Evolutionary conservation across 352 stramenopile species (phyloP), one percentile per base, ranked within the genome.

Genomic region (Pythium myriotylum): DNA sequence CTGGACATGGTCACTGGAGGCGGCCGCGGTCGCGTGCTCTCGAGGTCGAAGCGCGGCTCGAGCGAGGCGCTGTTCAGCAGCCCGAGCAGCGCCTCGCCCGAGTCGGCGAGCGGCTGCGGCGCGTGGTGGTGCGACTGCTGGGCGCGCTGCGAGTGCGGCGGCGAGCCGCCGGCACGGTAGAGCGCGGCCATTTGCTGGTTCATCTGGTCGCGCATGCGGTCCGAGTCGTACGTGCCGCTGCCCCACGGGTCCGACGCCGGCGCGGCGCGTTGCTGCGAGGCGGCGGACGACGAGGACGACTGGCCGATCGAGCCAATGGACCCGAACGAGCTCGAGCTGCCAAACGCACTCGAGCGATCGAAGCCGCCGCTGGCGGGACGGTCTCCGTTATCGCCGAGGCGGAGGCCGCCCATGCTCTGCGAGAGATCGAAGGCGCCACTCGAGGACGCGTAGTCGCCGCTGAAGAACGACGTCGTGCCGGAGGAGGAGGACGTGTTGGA

Each of bases 101-200:
- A 81, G 23, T 71, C 54, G 1, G 72, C 70, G 40, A 84, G 50
- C 0, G 74, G 68, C n/a, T 51, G 37, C 6, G 37, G 37, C 42
- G 74, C 71, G 10, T 60, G 65, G 8, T 73, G 66, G 23, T 65
- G 24, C 41, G 54, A 49, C 8, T 54, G 73, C 6, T 33, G 32
- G 40, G 43, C n/a, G 66, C 62, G 46, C 49, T 69, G 26, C 32
- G 50, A 41, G 13, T 66, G 37, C 50, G 54, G 17, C 9, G 48
- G 20, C 19, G 55, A 65, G 27, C 49, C 58, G 22, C 58, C 58
- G 14, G 46, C 49, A 12, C 63, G 81, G 59, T 91, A 91, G 45
- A 91, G 55, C 43, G 81, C 77, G 12, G 81, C 81, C 79, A 91
- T 91, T 53, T 89, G 79, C 54, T 82, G 78, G 68, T 91, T 91